These are phyloP conservation scores for Penicillium oxalicum DNA, from an alignment of 2,329 filamentous ascomycete genomes.

Conservation along the genomic window DNA sequence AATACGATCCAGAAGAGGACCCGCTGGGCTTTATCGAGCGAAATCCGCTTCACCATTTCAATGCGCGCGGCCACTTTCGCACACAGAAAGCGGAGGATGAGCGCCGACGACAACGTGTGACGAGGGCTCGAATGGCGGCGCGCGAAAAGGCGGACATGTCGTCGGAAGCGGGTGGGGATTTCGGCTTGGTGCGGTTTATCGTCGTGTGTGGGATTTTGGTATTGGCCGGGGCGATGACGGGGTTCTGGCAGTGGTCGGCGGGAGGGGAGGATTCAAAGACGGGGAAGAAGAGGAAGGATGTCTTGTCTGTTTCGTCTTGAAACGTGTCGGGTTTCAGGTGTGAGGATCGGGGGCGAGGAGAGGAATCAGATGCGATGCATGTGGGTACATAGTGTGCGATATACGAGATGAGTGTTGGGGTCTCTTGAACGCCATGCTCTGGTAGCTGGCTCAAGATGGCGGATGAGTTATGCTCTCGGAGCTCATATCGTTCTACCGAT, in stretches of 20 bases:
- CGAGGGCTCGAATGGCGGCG: conserved; percentile 25
- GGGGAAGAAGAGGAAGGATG: conserved; percentile 5
- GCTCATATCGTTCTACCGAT: no score
- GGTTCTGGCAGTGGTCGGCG: conserved; percentile 16
- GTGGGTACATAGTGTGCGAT: background rate
- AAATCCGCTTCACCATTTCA: conserved; percentile 68
- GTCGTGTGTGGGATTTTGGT: conserved; percentile 36
- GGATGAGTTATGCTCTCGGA: no score
- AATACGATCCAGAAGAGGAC: conserved; percentile 27
- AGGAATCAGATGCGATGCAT: no score
- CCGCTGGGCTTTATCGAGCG: conserved; percentile 34
- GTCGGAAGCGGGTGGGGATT: conserved; percentile 11
- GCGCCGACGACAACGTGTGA: conserved; percentile 42
- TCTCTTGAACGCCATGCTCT: background rate
- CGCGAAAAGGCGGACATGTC: conserved; percentile 15
- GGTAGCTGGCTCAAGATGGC: background rate
- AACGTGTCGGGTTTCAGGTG: no score
- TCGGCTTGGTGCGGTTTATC: conserved; percentile 33
- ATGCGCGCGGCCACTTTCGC: conserved; percentile 63
- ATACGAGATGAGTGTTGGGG: background rate
- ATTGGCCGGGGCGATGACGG: conserved; percentile 25
- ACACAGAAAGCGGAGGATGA: conserved; percentile 64
- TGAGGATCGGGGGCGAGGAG: no score
- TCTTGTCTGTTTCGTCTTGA: background rate
- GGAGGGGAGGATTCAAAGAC: conserved; percentile 1